Base-by-base conservation (phyloP, 208 protist species). In the Trypanosoma boissoni region DNA sequence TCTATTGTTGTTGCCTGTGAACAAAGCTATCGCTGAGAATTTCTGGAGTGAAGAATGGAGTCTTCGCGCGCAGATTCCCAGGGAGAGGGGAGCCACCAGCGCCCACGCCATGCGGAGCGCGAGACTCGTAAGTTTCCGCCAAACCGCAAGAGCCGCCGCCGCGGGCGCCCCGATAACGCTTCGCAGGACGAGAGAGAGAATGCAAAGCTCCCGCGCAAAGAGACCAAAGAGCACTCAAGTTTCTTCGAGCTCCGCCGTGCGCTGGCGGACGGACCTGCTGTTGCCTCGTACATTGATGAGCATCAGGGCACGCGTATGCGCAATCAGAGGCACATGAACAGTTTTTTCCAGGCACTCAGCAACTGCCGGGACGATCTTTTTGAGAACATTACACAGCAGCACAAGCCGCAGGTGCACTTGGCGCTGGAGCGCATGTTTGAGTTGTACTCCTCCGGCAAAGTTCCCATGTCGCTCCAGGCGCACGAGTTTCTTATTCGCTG, bases 401-500 rank as follows among this genome's bases (percentile, higher is more conserved):
- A 82, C 76, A 90, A 88, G 58, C 27, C 52, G 2, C 69, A 85
- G 37, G 73, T 91, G 0, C 60, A 75, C 18, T 58, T 74, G 1
- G 44, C 80, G 4, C 71, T 95, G 1, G 81, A 90, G 57, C 66
- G 72, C 18, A 67, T 94, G 58, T 79, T 81, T 57, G 64, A 80
- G 20, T 24, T 88, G 24, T 86, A 77, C 57, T 74, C 78, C 9
- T 48, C 52, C 4, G 20, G 20, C 26, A 32, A 68, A 1, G 72
- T 88, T 52, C 58, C 43, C 8, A 59, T 72, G n/a, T 46, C 32
- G 9, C 81, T 84, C 0, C 41, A 73, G 3, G 77, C 72, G 14
- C 88, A 92, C 57, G 84, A 95, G 58, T 95, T 90, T 58, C 44
- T 91, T 18, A 87, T 95, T 43, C 88, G 84, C 44, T 92, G 84